Evolutionary conservation across 768 basidiomycete species (phyloP).

Genomic region (Lactarius hengduanensis): DNA sequence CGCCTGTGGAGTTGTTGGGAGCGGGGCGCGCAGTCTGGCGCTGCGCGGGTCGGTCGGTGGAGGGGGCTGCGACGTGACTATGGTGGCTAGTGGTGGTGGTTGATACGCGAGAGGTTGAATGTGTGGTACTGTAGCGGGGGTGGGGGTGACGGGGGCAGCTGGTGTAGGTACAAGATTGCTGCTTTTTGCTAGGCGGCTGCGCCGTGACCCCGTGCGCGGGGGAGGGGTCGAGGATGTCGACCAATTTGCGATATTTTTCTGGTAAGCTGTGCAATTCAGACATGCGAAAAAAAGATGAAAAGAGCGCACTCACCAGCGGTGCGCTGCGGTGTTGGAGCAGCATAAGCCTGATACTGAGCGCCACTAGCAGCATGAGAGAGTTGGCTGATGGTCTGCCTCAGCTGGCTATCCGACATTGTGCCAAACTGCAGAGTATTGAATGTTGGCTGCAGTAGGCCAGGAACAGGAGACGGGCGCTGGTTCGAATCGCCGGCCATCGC

Average conservation of each 20-base stretch:
- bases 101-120: slow-evolving; percentile 31
- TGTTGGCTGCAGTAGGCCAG: slow-evolving; percentile 6
- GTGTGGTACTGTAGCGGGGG: slow-evolving; percentile 41
- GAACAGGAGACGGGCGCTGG: slow-evolving; percentile 20
- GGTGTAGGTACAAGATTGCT: slow-evolving; percentile 42
- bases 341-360: slow-evolving; percentile 38
- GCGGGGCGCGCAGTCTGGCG: slow-evolving; percentile 27
- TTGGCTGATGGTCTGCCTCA: slow-evolving; percentile 62
- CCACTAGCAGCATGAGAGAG: slow-evolving; percentile 39
- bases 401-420: slow-evolving; percentile 59
- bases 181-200: slow-evolving; percentile 41
- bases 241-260: slow-evolving; percentile 72
- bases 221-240: slow-evolving; percentile 57
- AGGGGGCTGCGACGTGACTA: slow-evolving; percentile 34
- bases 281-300: background rate
- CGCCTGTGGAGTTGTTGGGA: slow-evolving; percentile 68
- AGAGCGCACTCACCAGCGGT: slow-evolving; percentile 13
- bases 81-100: slow-evolving; percentile 33
- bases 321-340: slow-evolving; percentile 35
- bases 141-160: slow-evolving; percentile 22
- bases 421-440: slow-evolving; percentile 36
- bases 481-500: slow-evolving; percentile 21
- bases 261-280: slow-evolving; percentile 44
- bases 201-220: slow-evolving; percentile 46
- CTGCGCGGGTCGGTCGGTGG: slow-evolving; percentile 44